Evolutionary conservation across 352 stramenopile species (phyloP), one percentile per base, ranked within the genome.

Genomic region (Globisporangium polare): DNA sequence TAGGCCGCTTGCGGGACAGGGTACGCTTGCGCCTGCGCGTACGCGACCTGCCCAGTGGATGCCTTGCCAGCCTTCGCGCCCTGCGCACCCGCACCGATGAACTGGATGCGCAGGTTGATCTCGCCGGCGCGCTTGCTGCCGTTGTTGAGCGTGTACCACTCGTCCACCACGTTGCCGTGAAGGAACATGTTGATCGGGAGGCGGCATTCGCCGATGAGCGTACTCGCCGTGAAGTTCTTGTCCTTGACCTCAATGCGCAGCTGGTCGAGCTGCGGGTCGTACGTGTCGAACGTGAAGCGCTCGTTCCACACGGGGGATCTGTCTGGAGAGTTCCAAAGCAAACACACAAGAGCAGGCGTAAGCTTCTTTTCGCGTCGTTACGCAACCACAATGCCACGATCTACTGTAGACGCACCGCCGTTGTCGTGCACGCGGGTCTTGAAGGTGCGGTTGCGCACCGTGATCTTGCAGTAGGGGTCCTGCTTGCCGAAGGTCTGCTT

Each of bases 401-500:
- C n/a, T n/a, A n/a, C n/a, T n/a, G n/a, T n/a, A n/a, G n/a, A n/a
- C 79, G 53, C 39, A 91, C 85, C 71, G 62, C 85, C 85, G 71
- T 94, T 94, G 74, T 94, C 80, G 67, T 94, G 83, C 37, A 92
- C 83, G 62, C 79, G 78, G 42, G 85, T 94, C 71, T 78, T 87
- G 69, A 86, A 83, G 27, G 64, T 88, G 62, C 79, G 78, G 60
- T 72, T 64, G 43, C 86, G 72, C 22, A 94, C 64, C 7, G 67
- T 67, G 49, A 94, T 66, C 57, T 89, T 91, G 65, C 85, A 94
- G 72, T 78, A 94, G 15, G 83, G 85, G 58, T 94, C 85, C 58
- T 94, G 85, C 57, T 88, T 90, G 61, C 85, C 85, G 57, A 94
- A 92, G 3, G 80, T 92, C 69, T 94, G 86, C 65, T 90, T 90